These are phyloP conservation scores for Parastagonospora nodorum DNA, from an alignment of 2,329 filamentous ascomycete species.

Conservation along the genomic window DNA sequence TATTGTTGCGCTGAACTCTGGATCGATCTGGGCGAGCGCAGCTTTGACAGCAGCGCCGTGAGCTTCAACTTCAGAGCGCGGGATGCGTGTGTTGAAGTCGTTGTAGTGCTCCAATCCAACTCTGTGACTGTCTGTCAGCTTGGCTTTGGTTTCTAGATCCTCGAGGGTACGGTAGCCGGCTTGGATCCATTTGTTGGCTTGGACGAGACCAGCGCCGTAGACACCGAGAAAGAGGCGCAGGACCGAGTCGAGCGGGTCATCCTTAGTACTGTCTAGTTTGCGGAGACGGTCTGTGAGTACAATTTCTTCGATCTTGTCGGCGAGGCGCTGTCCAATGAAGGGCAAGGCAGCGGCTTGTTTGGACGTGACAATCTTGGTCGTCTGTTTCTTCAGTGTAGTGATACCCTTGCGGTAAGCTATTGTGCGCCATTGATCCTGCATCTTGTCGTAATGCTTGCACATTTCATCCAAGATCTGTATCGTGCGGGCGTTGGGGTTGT, in stretches of 20 bases:
- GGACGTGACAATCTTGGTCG: conserved; percentile 66
- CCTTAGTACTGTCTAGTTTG: conserved; percentile 71
- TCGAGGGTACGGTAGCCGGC: conserved; percentile 75
- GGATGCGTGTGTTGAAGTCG: conserved; percentile 80
- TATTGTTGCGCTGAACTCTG: conserved; percentile 70
- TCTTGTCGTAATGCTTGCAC: conserved; percentile 75
- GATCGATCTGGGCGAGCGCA: conserved; percentile 65
- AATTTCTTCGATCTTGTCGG: conserved; percentile 89
- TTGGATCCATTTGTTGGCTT: conserved; percentile 76
- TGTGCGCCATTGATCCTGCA: conserved; percentile 77
- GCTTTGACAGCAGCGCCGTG: conserved; percentile 69
- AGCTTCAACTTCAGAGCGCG: conserved; percentile 72
- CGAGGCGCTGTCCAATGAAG: conserved; percentile 73
- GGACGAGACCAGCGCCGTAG: conserved; percentile 74
- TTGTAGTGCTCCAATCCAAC: conserved; percentile 80
- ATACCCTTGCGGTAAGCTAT: conserved; percentile 79
- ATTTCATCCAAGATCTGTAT: conserved; percentile 80
- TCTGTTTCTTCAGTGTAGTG: conserved; percentile 70
- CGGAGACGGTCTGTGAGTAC: conserved; percentile 72
- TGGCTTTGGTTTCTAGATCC: conserved; percentile 66
- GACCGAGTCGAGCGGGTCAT: conserved; percentile 68
- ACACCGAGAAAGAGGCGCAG: conserved; percentile 75
- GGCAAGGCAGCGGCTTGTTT: conserved; percentile 71
- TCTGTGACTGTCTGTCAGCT: conserved; percentile 70
- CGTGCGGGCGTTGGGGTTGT: conserved; percentile 74